Evolutionary conservation across 2,329 filamentous ascomycete species (phyloP).

Genomic region (Aureobasidium sp.): DNA sequence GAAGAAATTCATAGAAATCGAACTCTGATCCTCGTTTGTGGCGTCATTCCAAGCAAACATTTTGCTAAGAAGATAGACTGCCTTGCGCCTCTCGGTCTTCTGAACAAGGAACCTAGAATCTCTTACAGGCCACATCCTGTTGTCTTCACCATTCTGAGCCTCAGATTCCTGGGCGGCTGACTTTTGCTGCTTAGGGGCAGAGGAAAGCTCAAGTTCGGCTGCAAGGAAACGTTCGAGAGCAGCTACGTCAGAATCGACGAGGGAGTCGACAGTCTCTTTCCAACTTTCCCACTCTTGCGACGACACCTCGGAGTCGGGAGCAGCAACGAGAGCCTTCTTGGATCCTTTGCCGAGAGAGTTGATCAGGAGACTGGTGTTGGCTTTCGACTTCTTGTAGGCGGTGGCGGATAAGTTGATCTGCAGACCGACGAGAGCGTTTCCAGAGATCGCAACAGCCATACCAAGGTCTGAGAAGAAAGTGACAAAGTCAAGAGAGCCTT

Average conservation of each 20-base stretch:
- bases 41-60: constrained; percentile 34
- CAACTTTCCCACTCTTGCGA: constrained; percentile 22
- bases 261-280: constrained; percentile 23
- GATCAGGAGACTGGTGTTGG: constrained; percentile 53
- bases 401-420: constrained; percentile 40
- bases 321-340: constrained; percentile 25
- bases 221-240: constrained; percentile 27
- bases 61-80: constrained; percentile 47
- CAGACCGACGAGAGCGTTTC: constrained; percentile 58
- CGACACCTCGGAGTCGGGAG: not conserved
- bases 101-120: constrained; percentile 39
- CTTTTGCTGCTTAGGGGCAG: not conserved
- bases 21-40: constrained; percentile 18
- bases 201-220: constrained; percentile 20
- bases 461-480: constrained; percentile 60
- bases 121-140: constrained; percentile 19
- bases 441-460: constrained; percentile 58
- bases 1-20: constrained; percentile 38
- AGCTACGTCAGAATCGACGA: constrained; percentile 20
- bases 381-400: constrained; percentile 32
- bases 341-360: constrained; percentile 64
- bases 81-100: constrained; percentile 57
- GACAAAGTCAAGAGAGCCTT: constrained; percentile 17
- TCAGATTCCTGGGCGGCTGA: not conserved
- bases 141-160: not conserved